Evolutionary conservation across 306 rosid genomes (phyloP), one percentile per base, ranked within the genome.

Genomic region (Vigna angularis): DNA sequence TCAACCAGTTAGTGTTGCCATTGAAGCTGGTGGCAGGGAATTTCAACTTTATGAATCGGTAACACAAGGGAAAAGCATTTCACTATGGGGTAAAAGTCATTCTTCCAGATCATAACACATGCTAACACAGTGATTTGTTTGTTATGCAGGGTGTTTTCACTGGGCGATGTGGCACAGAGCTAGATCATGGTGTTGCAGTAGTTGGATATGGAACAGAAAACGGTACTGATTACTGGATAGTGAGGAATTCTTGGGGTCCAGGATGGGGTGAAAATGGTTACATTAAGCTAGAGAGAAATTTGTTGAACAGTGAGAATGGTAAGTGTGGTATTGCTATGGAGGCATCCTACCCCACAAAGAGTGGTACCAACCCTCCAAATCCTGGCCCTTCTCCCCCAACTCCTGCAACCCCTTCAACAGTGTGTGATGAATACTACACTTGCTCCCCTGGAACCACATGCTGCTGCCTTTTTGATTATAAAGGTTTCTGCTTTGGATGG

Each of bases 1-100:
- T 76, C 97, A 95, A 83, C 97, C 98, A 0, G 73, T 92, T 79
- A 89, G 93, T 45, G 93, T 92, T 71, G 98, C 98, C 81, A 89
- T 92, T 84, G 98, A 95, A 88, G 98, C 98, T 55, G 98, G 97
- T 40, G 98, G 99, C 84, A 82, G 96, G 75, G 97, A 86, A 34
- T 93, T 95, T 79, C 99, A 92, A 79, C 91, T 93, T 36, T 93
- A 92, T 78, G 26, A 86, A 5, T 92, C 94, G 70, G 98, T 92
- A 89, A 20, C 22, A 20, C 22, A 20, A 20, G 22, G 22, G 22
- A 20, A 20, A 20, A 20, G 22, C 22, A 20, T 26, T 26, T 26
- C 28, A 26, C 28, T 26, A 2, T 26, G 28, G 26, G 28, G 28
- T 26, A 26, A 0, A 26, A 26, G 28, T 2, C 3, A 26, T 26